These are phyloP conservation scores for Rhizopogon roseolus DNA, from an alignment of 768 basidiomycete species.

Conservation along the genomic window DNA sequence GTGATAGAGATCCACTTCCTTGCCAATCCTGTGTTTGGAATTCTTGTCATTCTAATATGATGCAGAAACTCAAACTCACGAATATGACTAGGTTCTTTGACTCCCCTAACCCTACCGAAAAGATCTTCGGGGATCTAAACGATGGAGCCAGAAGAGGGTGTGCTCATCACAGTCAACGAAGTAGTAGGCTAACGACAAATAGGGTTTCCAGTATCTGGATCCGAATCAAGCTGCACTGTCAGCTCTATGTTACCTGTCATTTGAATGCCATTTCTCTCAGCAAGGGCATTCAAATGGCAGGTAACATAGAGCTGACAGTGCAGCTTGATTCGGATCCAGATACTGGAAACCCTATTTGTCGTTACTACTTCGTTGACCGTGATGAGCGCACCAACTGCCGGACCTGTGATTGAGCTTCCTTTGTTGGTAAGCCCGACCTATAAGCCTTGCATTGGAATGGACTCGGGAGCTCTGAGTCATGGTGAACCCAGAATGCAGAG, in stretches of 20 bases:
- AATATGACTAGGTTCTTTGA: not conserved
- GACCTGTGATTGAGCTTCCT: too few species aligned
- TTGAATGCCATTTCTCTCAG: not conserved
- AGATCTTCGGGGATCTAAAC: not conserved
- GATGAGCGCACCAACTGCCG: too few species aligned
- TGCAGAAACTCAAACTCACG: not conserved
- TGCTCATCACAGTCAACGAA: conserved; percentile 37
- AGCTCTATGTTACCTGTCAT: not conserved
- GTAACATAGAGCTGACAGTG: too few species aligned
- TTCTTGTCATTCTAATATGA: not conserved
- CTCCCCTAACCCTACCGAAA: not conserved
- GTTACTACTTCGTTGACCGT: too few species aligned
- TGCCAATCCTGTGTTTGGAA: conserved; percentile 2
- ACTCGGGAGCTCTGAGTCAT: too few species aligned
- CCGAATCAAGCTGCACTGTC: not conserved
- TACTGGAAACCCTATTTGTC: too few species aligned
- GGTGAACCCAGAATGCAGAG: too few species aligned
- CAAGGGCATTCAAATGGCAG: too few species aligned
- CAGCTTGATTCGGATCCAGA: too few species aligned
- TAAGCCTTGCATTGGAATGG: too few species aligned
- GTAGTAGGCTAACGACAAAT: conserved; percentile 36
- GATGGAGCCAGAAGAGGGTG: conserved; percentile 36
- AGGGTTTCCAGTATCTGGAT: not conserved
- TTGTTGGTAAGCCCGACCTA: too few species aligned
- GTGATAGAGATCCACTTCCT: conserved; percentile 6